These are phyloP conservation scores for Pythium sukuiense DNA, from an alignment of 352 stramenopile species.

Conservation along the genomic window DNA sequence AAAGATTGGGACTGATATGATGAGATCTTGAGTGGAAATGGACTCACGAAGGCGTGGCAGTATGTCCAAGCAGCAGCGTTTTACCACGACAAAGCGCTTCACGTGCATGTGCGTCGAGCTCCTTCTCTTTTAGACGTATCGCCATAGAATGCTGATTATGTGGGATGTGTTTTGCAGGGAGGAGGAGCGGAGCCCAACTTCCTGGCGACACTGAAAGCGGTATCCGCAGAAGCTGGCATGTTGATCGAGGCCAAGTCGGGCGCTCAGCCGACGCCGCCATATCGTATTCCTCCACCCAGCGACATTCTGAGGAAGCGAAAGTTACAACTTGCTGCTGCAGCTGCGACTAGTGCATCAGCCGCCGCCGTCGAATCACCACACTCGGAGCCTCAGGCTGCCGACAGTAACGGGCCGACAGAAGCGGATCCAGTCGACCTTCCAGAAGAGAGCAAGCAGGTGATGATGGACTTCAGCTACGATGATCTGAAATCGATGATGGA, in stretches of 20 bases:
- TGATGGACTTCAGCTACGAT: conserved; percentile 38
- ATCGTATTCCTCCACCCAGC: conserved; percentile 11
- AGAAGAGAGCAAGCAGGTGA: not conserved
- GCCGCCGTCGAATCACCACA: not conserved
- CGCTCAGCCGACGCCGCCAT: not conserved
- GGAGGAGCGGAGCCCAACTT: not conserved
- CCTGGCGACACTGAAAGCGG: not conserved
- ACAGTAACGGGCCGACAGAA: not conserved
- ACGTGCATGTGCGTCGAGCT: conserved; percentile 6
- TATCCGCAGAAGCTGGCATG: conserved; percentile 4
- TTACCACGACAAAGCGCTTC: conserved; percentile 20
- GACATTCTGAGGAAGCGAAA: conserved; percentile 10
- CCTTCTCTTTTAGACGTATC: too few species aligned
- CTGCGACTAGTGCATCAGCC: not conserved
- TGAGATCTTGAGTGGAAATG: not conserved
- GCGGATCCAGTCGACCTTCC: not conserved
- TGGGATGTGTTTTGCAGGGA: not conserved
- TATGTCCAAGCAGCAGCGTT: conserved; percentile 22
- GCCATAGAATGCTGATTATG: not conserved
- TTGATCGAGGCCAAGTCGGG: conserved; percentile 1
- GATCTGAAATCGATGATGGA: conserved; percentile 72
- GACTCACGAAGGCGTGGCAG: not conserved
- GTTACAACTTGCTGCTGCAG: conserved; percentile 4
- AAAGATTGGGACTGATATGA: not conserved
- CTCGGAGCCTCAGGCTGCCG: not conserved